These are phyloP conservation scores for Lactarius evosmus DNA, from an alignment of 768 basidiomycete species.

Conservation along the genomic window DNA sequence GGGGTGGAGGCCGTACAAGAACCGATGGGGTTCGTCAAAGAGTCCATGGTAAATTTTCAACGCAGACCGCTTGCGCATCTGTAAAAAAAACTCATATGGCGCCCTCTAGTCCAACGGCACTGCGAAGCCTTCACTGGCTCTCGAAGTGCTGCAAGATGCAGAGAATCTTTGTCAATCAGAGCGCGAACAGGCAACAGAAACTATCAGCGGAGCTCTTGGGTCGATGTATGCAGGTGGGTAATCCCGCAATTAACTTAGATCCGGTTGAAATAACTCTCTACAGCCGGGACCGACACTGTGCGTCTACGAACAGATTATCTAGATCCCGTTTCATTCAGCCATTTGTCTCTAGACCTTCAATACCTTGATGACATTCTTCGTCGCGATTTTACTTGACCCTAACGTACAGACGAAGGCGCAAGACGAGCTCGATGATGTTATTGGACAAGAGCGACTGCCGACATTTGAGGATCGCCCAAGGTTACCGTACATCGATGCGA, in stretches of 20 bases:
- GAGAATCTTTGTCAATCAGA: background rate
- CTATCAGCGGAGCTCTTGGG: background rate
- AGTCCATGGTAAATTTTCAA: background rate
- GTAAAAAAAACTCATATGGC: background rate
- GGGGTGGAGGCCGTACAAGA: slow-evolving; percentile 1
- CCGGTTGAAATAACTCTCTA: background rate
- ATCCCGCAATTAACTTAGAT: background rate
- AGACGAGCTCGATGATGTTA: slow-evolving; percentile 11
- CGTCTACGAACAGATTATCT: background rate
- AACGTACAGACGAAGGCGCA: slow-evolving; percentile 10
- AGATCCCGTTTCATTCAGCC: background rate
- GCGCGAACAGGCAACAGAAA: background rate
- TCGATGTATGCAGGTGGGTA: slow-evolving; percentile 9
- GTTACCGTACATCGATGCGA: slow-evolving; percentile 11
- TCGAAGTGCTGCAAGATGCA: slow-evolving; percentile 6
- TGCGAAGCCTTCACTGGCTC: slow-evolving; percentile 17
- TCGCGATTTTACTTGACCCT: slow-evolving; percentile 2
- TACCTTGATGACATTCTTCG: slow-evolving; percentile 7
- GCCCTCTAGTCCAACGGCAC: slow-evolving; percentile 3
- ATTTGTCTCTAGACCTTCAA: background rate
- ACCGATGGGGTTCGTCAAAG: slow-evolving; percentile 4
- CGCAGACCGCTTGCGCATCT: background rate
- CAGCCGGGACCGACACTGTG: slow-evolving; percentile 18
- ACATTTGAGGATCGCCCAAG: slow-evolving; percentile 14
- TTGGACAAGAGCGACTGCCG: background rate